These are phyloP conservation scores for Fonsecaea multimorphosa DNA, from an alignment of 2,329 filamentous ascomycete species.

Conservation along the genomic window DNA sequence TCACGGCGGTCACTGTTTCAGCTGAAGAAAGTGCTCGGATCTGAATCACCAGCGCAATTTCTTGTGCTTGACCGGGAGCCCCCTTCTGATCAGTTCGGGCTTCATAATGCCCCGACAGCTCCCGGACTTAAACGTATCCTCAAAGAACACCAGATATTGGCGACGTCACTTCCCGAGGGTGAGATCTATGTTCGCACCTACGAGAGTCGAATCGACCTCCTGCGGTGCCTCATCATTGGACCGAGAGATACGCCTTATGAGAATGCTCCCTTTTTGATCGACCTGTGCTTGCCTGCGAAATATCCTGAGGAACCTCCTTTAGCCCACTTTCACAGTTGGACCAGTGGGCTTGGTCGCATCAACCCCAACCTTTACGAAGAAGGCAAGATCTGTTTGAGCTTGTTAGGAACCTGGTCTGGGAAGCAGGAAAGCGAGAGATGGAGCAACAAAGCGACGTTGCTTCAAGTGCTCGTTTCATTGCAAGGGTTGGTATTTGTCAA, in stretches of 20 bases:
- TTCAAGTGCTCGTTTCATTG: slow-evolving; percentile 64
- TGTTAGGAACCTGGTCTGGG: slow-evolving; percentile 66
- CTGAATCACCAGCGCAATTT: slow-evolving; percentile 44
- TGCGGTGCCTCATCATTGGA: slow-evolving; percentile 65
- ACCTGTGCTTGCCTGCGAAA: slow-evolving; percentile 57
- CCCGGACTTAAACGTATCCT: slow-evolving; percentile 56
- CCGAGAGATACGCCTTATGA: slow-evolving; percentile 67
- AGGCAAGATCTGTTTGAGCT: slow-evolving; percentile 65
- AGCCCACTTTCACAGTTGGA: slow-evolving; percentile 67
- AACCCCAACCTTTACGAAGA: slow-evolving; percentile 70
- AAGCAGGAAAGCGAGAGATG: slow-evolving; percentile 60
- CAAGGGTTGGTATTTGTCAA: slow-evolving; percentile 64
- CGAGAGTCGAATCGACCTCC: slow-evolving; percentile 64
- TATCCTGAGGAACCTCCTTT: slow-evolving; percentile 61
- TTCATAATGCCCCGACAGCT: slow-evolving; percentile 42
- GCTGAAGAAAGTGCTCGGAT: slow-evolving; percentile 11
- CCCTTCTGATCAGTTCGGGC: slow-evolving; percentile 51
- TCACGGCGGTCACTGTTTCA: slow-evolving; percentile 8
- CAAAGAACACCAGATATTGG: slow-evolving; percentile 66
- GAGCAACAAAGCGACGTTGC: slow-evolving; percentile 60
- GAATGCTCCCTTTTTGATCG: slow-evolving; percentile 66
- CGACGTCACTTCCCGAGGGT: slow-evolving; percentile 58
- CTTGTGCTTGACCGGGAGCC: slow-evolving; percentile 50
- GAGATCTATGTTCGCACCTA: slow-evolving; percentile 64
- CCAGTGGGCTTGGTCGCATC: slow-evolving; percentile 57